Conservation (phyloP, 768 basidiomycete species). For the Lactarius hengduanensis region DNA sequence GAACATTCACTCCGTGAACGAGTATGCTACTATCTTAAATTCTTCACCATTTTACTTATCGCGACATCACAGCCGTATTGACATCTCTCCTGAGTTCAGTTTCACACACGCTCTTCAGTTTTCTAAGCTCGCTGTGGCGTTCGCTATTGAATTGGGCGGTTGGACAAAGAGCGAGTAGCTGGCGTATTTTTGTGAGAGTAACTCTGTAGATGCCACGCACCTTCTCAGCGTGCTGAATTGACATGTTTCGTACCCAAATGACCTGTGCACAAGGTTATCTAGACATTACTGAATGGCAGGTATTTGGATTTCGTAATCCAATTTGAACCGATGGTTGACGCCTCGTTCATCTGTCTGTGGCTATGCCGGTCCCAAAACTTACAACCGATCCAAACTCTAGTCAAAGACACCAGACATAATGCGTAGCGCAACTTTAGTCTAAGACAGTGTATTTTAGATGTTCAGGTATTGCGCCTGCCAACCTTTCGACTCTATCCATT, state of each 20-base stretch:
- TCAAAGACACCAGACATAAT: background rate
- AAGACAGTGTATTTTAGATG: slow-evolving; percentile 87
- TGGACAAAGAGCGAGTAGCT: slow-evolving; percentile 36
- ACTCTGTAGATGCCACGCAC: background rate
- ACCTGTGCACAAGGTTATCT: background rate
- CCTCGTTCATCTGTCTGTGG: background rate
- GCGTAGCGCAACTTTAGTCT: slow-evolving; percentile 41
- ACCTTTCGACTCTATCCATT: slow-evolving; percentile 83
- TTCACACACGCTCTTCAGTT: slow-evolving; percentile 83
- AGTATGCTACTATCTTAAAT: slow-evolving; percentile 53
- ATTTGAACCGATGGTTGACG: too few relatives aligned
- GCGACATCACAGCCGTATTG: slow-evolving; percentile 59
- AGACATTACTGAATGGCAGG: background rate
- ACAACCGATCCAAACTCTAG: background rate
- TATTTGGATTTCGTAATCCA: background rate
- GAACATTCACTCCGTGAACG: slow-evolving; percentile 76
- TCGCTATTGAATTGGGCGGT: slow-evolving; percentile 52
- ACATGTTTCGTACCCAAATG: background rate
- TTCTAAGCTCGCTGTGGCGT: slow-evolving; percentile 53
- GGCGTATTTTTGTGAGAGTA: background rate
- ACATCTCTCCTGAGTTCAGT: slow-evolving; percentile 85
- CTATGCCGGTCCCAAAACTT: background rate
- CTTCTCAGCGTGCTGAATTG: background rate
- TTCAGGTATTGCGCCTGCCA: slow-evolving; percentile 76
- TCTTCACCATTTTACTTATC: slow-evolving; percentile 24